Evolutionary conservation across 495 filamentous ascomycete species (phyloP).

Genomic region (Hypoxylon trugodes): DNA sequence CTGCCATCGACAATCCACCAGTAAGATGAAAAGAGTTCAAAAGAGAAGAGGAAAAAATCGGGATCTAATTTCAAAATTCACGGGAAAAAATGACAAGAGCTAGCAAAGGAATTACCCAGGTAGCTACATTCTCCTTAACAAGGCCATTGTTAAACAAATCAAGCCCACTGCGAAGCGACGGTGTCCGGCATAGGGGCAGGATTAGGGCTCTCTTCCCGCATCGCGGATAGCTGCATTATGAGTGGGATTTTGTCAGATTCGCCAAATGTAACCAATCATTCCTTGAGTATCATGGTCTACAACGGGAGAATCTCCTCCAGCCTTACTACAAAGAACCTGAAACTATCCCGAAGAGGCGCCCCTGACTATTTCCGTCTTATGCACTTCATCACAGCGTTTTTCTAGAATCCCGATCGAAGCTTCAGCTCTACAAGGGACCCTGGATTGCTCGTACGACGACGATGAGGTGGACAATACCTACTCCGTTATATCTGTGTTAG

Average conservation of each 20-base stretch:
- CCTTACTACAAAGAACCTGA: slow-evolving; percentile 31
- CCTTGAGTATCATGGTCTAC: slow-evolving; percentile 9
- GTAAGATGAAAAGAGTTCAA: neutral
- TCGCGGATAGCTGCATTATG: slow-evolving; percentile 42
- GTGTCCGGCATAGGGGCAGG: slow-evolving; percentile 39
- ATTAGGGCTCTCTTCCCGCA: slow-evolving; percentile 40
- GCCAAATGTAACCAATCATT: slow-evolving; percentile 42
- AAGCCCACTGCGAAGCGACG: slow-evolving; percentile 34
- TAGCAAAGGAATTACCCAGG: neutral
- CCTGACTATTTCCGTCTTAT: slow-evolving; percentile 35
- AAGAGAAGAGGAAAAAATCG: neutral
- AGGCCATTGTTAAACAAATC: slow-evolving; percentile 29
- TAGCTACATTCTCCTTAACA: slow-evolving; percentile 15
- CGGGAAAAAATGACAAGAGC: neutral
- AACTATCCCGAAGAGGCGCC: slow-evolving; percentile 28
- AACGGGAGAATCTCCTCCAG: slow-evolving; percentile 26
- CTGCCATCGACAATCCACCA: neutral
- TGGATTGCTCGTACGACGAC: neutral
- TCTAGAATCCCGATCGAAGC: slow-evolving; percentile 46
- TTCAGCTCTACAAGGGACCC: slow-evolving; percentile 14
- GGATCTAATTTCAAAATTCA: neutral
- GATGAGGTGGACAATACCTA: neutral
- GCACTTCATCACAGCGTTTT: slow-evolving; percentile 26
- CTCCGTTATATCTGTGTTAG: too few species aligned
- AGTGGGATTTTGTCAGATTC: slow-evolving; percentile 35